These are phyloP conservation scores for Trametes sp. DNA, from an alignment of 1,284 basidiomycete genomes.

Conservation along the genomic window DNA sequence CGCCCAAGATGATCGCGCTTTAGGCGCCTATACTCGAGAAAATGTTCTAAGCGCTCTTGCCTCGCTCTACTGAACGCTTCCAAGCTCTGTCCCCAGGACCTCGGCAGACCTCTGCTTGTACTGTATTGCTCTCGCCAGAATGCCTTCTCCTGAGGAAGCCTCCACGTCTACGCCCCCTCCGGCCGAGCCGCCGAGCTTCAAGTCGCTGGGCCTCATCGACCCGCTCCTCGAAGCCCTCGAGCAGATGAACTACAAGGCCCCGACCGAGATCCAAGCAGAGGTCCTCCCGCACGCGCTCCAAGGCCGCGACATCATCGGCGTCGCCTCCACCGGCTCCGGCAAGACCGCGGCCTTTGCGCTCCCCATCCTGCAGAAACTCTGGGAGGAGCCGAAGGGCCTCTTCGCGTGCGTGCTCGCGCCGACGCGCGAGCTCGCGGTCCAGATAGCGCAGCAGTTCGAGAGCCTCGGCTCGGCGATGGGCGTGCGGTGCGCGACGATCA, in stretches of 20 bases:
- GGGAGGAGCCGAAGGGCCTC: conserved; percentile 94
- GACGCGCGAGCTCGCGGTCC: conserved; percentile 97
- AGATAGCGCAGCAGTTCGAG: conserved; percentile 97
- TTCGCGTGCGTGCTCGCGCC: conserved; percentile 96
- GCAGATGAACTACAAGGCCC: conserved; percentile 84
- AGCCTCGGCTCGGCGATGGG: conserved; percentile 94
- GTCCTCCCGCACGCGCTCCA: conserved; percentile 91
- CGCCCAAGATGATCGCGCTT: background rate
- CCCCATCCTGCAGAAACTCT: conserved; percentile 95
- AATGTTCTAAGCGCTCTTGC: conserved; percentile 18
- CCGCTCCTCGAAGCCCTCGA: conserved; percentile 89
- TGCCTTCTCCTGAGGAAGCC: conserved; percentile 61
- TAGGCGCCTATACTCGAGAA: background rate
- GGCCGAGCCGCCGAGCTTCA: conserved; percentile 50
- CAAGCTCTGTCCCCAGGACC: background rate
- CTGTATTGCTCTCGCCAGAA: conserved; percentile 7
- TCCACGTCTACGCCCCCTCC: conserved; percentile 55
- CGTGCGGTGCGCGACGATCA: conserved; percentile 89
- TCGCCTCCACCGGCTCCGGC: conserved; percentile 96
- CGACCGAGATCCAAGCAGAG: conserved; percentile 93
- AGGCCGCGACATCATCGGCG: conserved; percentile 96
- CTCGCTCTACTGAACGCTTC: conserved; percentile 12
- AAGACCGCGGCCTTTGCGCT: conserved; percentile 98
- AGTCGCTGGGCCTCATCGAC: conserved; percentile 86
- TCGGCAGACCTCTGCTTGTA: background rate